phyloP scores from a whole-genome alignment of 768 basidiomycete genomes.

The Pleurotus platypus region DNA sequence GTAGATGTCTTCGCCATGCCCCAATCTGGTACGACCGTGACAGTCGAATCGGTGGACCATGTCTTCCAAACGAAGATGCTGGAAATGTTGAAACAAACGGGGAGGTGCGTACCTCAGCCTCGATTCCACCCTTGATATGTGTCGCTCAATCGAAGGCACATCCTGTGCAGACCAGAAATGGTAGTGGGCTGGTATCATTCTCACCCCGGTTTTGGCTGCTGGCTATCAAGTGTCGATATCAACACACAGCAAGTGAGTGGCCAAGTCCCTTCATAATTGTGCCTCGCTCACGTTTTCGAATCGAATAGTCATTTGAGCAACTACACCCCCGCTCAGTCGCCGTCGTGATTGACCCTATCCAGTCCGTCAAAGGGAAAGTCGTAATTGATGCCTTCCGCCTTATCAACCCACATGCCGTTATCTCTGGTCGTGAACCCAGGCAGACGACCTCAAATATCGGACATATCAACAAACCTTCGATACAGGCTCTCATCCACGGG shows the following conservation, averaged over 20 bases:
- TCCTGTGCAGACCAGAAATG: slow-evolving; percentile 73
- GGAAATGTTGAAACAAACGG: slow-evolving; percentile 99
- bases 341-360: slow-evolving; percentile 97
- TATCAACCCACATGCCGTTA: slow-evolving; percentile 87
- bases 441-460: slow-evolving; percentile 99
- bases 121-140: slow-evolving; percentile 1
- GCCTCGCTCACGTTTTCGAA: slow-evolving; percentile 8
- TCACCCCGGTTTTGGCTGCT: slow-evolving; percentile 99
- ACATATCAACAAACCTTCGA: slow-evolving; percentile 98
- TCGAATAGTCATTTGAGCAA: slow-evolving; percentile 85
- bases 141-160: slow-evolving; percentile 8
- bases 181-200: slow-evolving; percentile 99
- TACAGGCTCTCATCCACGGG: slow-evolving; percentile 97
- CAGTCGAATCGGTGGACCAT: slow-evolving; percentile 97
- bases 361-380: slow-evolving; percentile 98
- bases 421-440: slow-evolving; percentile 90
- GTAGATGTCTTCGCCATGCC: slow-evolving; percentile 99
- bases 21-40: slow-evolving; percentile 95
- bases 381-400: slow-evolving; percentile 99
- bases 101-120: slow-evolving; percentile 55
- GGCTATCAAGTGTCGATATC: slow-evolving; percentile 98
- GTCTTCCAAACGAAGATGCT: slow-evolving; percentile 99
- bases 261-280: slow-evolving; percentile 7
- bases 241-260: slow-evolving; percentile 89
- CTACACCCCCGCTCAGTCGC: slow-evolving; percentile 92